These are phyloP conservation scores for Plasmodium malariae DNA, from an alignment of 169 alveolate genomes.

Conservation along the genomic window DNA sequence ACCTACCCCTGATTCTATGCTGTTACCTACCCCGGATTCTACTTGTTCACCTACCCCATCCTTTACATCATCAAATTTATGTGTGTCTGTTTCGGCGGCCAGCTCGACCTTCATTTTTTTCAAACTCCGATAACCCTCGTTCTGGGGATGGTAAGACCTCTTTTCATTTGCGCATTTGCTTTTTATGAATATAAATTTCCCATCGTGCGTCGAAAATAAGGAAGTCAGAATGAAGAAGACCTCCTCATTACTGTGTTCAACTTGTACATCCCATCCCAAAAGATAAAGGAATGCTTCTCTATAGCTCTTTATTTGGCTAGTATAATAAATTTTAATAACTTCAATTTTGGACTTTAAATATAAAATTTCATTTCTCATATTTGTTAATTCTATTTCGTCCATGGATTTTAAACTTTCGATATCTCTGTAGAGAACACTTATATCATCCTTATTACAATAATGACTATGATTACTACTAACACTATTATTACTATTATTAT, in stretches of 20 bases:
- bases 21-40: not conserved
- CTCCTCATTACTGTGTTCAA: slow-evolving; percentile 68
- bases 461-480: too few relatives aligned
- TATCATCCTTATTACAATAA: slow-evolving; percentile 1
- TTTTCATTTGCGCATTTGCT: slow-evolving; percentile 35
- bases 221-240: slow-evolving; percentile 69
- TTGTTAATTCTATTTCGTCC: slow-evolving; percentile 36
- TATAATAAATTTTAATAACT: slow-evolving; percentile 56
- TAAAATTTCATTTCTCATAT: slow-evolving; percentile 46
- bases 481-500: too few relatives aligned
- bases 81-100: not conserved
- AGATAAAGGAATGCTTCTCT: slow-evolving; percentile 71
- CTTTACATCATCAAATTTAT: not conserved
- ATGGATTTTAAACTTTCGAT: slow-evolving; percentile 8
- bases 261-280: slow-evolving; percentile 72
- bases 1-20: not conserved
- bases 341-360: slow-evolving; percentile 65
- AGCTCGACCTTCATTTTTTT: not conserved
- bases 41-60: not conserved
- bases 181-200: slow-evolving; percentile 60
- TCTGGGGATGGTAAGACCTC: not conserved
- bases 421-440: slow-evolving; percentile 31
- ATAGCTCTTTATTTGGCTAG: slow-evolving; percentile 65
- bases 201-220: slow-evolving; percentile 75
- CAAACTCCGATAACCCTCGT: not conserved